Evolutionary conservation across 1,284 basidiomycete genomes (phyloP).

Genomic region (Porodaedalea pini): DNA sequence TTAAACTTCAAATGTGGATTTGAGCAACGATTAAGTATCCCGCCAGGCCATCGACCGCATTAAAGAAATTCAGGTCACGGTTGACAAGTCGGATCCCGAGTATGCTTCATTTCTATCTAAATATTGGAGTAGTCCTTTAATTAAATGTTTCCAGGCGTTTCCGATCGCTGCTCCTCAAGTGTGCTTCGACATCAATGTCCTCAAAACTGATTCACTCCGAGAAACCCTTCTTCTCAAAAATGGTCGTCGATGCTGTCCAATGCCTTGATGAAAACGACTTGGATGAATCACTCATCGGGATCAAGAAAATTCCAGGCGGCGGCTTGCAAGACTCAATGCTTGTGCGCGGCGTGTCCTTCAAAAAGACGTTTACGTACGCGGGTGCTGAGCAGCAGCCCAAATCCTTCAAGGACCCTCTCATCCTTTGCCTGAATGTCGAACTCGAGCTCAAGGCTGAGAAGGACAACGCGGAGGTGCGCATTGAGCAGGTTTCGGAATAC

Average conservation of each 20-base stretch:
- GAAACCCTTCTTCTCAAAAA: conserved; percentile 97
- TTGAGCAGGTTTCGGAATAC: conserved; percentile 95
- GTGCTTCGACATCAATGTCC: conserved; percentile 98
- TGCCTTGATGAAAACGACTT: conserved; percentile 92
- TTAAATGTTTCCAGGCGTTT: conserved; percentile 53
- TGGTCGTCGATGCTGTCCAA: conserved; percentile 97
- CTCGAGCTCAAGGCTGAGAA: conserved; percentile 99
- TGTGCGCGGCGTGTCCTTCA: conserved; percentile 92
- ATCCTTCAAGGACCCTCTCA: conserved; percentile 83
- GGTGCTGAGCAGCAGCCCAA: conserved; percentile 99
- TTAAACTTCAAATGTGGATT: conserved; percentile 16
- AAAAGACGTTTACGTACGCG: conserved; percentile 99
- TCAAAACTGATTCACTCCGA: conserved; percentile 99
- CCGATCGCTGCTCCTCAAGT: conserved; percentile 91
- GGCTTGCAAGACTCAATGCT: conserved; percentile 96
- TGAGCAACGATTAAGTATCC: conserved; percentile 22
- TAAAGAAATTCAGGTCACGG: conserved; percentile 84
- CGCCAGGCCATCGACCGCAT: conserved; percentile 80
- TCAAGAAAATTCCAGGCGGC: conserved; percentile 99
- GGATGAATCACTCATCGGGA: conserved; percentile 95
- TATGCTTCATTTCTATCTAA: conserved; percentile 41
- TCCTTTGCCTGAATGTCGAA: conserved; percentile 96
- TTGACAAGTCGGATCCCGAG: conserved; percentile 90
- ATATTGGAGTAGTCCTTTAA: neutral
- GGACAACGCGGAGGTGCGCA: conserved; percentile 98